Evolutionary conservation across 106 monocot genomes (phyloP).

Genomic region (Dioscorea zingiberensis): DNA sequence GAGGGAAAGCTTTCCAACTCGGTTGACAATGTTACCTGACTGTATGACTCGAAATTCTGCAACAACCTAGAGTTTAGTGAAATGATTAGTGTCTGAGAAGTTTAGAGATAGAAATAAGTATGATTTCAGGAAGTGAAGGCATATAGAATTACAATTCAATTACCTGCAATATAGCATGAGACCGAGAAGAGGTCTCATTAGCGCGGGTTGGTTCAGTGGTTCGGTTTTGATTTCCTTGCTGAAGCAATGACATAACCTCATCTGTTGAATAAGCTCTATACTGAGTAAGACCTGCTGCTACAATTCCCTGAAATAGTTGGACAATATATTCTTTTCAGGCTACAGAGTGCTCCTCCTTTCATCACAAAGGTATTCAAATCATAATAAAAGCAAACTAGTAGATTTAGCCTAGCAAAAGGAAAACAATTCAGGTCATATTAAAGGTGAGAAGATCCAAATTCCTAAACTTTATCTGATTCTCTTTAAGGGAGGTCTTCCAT

Average conservation of each 20-base stretch:
- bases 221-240: conserved; percentile 88
- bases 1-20: conserved; percentile 81
- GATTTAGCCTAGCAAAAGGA: too few relatives aligned
- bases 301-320: conserved; percentile 73
- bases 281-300: conserved; percentile 81
- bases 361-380: too few relatives aligned
- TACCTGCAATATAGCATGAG: conserved; percentile 92
- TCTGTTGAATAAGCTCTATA: conserved; percentile 91
- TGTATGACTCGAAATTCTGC: conserved; percentile 61
- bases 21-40: conserved; percentile 17
- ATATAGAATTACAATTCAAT: too few relatives aligned
- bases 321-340: too few relatives aligned
- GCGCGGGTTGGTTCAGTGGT: conserved; percentile 89
- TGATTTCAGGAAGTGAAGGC: not conserved
- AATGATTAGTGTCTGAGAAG: not conserved
- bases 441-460: too few relatives aligned
- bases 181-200: conserved; percentile 94
- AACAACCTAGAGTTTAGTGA: conserved; percentile 40
- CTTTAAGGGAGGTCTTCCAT: too few relatives aligned
- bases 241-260: conserved; percentile 97
- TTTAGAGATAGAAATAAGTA: not conserved
- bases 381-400: too few relatives aligned
- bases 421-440: too few relatives aligned
- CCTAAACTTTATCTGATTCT: too few relatives aligned
- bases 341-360: too few relatives aligned